Percentiles rank a stretch among this genome's conserved stretches.
Evolutionary conservation across 495 filamentous ascomycete genomes (phyloP).

Genomic region (Bombardia bombarda): DNA sequence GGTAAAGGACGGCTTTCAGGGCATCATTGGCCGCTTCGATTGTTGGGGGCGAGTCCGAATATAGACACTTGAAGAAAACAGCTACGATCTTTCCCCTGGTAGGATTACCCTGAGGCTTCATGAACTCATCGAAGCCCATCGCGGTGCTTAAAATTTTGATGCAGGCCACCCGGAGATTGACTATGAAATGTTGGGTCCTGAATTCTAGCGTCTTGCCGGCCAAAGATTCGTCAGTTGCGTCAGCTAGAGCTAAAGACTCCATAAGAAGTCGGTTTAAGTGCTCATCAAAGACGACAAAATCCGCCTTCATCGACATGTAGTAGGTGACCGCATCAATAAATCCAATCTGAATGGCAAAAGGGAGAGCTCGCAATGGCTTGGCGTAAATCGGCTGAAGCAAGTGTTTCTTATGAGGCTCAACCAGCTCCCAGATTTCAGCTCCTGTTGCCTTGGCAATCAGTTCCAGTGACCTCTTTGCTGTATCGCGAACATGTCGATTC

Average conservation of each 20-base stretch:
- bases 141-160: slow-evolving; percentile 88
- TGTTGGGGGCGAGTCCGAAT: slow-evolving; percentile 82
- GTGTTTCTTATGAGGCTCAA: slow-evolving; percentile 79
- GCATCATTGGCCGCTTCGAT: slow-evolving; percentile 91
- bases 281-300: slow-evolving; percentile 85
- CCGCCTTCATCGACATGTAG: slow-evolving; percentile 75
- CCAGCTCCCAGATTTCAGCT: slow-evolving; percentile 73
- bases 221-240: slow-evolving; percentile 84
- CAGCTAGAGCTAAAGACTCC: slow-evolving; percentile 86
- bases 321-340: slow-evolving; percentile 97
- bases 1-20: slow-evolving; percentile 71
- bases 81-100: slow-evolving; percentile 80
- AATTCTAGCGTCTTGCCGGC: slow-evolving; percentile 81
- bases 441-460: slow-evolving; percentile 69
- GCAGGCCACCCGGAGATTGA: slow-evolving; percentile 87
- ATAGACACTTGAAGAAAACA: slow-evolving; percentile 95
- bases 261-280: slow-evolving; percentile 80
- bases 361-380: slow-evolving; percentile 86
- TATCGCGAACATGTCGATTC: slow-evolving; percentile 86
- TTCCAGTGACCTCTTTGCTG: slow-evolving; percentile 71
- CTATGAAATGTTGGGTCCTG: slow-evolving; percentile 81
- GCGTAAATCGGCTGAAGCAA: slow-evolving; percentile 82
- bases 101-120: slow-evolving; percentile 54
- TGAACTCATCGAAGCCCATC: slow-evolving; percentile 85
- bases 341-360: slow-evolving; percentile 89